These are phyloP conservation scores for Starmerella ratchasimensis DNA, from an alignment of 805 yeast species.

Conservation along the genomic window DNA sequence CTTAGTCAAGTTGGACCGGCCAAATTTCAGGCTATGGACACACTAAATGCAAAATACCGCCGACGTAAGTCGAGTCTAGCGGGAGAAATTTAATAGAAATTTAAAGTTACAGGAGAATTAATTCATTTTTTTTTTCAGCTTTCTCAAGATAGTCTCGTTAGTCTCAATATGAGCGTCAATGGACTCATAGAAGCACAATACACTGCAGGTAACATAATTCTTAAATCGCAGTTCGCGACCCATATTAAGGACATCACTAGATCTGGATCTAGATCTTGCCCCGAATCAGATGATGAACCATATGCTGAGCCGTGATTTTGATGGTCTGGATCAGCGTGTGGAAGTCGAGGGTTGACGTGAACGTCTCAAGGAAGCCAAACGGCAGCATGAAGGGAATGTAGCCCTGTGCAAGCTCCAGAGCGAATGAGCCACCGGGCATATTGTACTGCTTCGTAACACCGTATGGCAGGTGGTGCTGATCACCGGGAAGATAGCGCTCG, in stretches of 20 bases:
- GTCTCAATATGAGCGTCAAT: no score
- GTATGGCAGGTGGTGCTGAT: constrained; percentile 60
- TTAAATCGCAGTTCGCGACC: not conserved
- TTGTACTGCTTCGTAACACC: constrained; percentile 73
- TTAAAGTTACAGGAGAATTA: no score
- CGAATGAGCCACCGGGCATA: constrained; percentile 72
- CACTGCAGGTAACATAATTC: not conserved
- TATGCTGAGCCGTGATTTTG: constrained; percentile 63
- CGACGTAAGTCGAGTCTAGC: no score
- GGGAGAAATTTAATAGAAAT: no score
- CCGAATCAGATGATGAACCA: constrained; percentile 47
- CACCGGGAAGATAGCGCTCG: constrained; percentile 75
- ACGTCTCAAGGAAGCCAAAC: constrained; percentile 74
- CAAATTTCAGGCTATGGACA: no score
- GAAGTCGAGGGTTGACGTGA: constrained; percentile 69
- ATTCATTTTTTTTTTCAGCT: no score
- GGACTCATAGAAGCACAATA: no score
- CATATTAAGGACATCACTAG: no score
- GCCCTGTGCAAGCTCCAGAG: constrained; percentile 93
- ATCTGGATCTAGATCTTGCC: constrained; percentile 68
- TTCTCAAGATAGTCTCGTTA: no score
- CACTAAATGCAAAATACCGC: no score
- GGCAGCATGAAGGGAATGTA: constrained; percentile 98
- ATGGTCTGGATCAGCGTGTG: constrained; percentile 55
- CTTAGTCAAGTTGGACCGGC: no score